Percentiles rank a stretch among this genome's conserved stretches.
phyloP scores from a whole-genome alignment of 2,329 filamentous ascomycete species.

The Didymosphaeria variabile region DNA sequence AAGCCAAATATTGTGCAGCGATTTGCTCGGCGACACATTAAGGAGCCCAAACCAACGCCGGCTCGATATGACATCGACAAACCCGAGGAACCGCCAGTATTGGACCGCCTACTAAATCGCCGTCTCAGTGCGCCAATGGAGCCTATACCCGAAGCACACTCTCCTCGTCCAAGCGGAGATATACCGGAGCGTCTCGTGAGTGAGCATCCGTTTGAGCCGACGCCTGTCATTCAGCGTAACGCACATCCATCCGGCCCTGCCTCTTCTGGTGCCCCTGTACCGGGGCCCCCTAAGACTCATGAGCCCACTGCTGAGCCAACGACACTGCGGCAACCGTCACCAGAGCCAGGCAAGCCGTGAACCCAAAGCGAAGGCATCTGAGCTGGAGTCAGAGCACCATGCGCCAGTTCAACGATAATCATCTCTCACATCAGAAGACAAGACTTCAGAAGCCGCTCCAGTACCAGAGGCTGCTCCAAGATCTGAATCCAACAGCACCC shows the following conservation, averaged over 20 bases:
- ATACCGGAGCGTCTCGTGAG: conserved; percentile 4
- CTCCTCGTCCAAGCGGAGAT: conserved; percentile 11
- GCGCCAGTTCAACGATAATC: conserved; percentile 9
- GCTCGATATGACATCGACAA: background rate
- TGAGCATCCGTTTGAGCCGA: background rate
- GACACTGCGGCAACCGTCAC: background rate
- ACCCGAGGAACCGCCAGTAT: conserved; percentile 1
- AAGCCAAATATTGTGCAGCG: background rate
- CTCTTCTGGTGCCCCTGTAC: no score
- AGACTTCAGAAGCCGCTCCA: conserved; percentile 1
- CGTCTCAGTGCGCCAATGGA: conserved; percentile 12
- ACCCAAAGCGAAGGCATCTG: background rate
- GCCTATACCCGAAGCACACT: conserved; percentile 7
- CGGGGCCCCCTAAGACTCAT: background rate
- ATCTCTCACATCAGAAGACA: conserved; percentile 7
- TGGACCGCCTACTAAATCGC: conserved; percentile 3
- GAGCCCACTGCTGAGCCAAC: background rate
- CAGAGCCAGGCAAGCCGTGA: background rate
- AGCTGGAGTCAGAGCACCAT: conserved; percentile 3
- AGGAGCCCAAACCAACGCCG: background rate
- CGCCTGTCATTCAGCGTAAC: background rate
- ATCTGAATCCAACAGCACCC: conserved; percentile 4
- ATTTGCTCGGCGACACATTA: background rate
- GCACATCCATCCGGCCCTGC: background rate
- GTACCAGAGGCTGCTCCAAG: conserved; percentile 4